Percentiles rank a stretch among this genome's conserved stretches.
Conservation (phyloP, 352 stramenopile genomes). For the Thalassiosira delicatula region DNA sequence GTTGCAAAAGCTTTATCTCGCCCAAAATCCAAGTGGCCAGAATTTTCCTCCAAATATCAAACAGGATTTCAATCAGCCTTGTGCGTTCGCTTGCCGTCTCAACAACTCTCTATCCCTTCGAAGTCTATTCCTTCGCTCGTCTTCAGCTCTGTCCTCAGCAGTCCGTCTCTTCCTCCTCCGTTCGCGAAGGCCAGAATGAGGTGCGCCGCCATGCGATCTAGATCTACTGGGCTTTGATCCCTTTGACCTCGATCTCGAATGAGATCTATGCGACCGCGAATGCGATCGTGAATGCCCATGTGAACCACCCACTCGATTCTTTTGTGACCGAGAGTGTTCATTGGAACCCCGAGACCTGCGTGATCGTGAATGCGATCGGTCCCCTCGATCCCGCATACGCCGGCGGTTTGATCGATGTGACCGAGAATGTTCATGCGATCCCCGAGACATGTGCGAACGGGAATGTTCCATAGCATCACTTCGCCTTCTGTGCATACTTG, state of each 20-base stretch:
- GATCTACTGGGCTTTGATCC: no score
- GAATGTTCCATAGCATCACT: slow-evolving; percentile 9
- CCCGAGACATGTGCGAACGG: slow-evolving; percentile 7
- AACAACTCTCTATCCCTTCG: slow-evolving; percentile 40
- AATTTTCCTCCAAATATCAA: no score
- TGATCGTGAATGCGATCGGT: background rate
- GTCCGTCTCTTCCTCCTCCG: slow-evolving; percentile 23
- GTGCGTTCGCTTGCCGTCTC: no score
- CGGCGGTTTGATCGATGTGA: slow-evolving; percentile 14
- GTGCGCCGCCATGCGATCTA: background rate
- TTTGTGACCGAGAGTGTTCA: slow-evolving; percentile 3
- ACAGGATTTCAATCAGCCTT: no score
- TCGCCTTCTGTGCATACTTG: slow-evolving; percentile 5
- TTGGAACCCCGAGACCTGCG: background rate
- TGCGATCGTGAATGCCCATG: no score
- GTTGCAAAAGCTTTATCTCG: no score
- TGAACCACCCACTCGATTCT: background rate
- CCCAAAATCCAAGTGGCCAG: no score
- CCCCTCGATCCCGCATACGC: background rate
- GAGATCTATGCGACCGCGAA: slow-evolving; percentile 33
- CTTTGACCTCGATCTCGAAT: slow-evolving; percentile 36
- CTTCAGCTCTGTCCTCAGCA: slow-evolving; percentile 23
- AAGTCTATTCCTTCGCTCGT: slow-evolving; percentile 21
- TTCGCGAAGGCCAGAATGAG: background rate
- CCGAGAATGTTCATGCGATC: no score